phyloP scores from a whole-genome alignment of 129 eudicot species.

The Tagetes erecta region DNA sequence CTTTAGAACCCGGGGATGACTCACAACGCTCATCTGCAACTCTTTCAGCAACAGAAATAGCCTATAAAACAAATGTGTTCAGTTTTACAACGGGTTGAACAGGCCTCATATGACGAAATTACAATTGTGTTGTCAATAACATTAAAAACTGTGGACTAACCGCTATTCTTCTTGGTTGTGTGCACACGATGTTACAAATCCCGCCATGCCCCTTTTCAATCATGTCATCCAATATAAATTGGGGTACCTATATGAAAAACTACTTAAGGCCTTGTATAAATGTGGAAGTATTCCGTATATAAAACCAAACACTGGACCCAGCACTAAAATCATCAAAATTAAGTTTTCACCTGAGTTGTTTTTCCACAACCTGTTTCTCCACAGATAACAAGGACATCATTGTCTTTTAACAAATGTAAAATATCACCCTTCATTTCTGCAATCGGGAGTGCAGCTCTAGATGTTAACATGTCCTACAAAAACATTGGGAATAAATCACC shows the following conservation, averaged over 20 bases:
- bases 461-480: conserved; percentile 67
- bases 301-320: conserved; percentile 3
- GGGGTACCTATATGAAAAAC: conserved; percentile 73
- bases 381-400: conserved; percentile 81
- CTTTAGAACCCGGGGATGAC: conserved; percentile 84
- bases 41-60: conserved; percentile 97
- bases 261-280: conserved; percentile 9
- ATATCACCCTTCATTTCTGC: conserved; percentile 75
- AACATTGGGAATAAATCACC: conserved; percentile 22
- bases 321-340: conserved; percentile 20
- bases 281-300: conserved; percentile 6
- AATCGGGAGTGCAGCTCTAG: conserved; percentile 85
- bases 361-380: conserved; percentile 99
- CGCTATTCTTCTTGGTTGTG: conserved; percentile 98
- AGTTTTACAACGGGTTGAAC: conserved; percentile 9
- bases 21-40: conserved; percentile 98
- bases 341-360: conserved; percentile 83
- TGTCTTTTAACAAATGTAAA: conserved; percentile 60
- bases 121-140: conserved; percentile 9
- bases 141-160: conserved; percentile 49
- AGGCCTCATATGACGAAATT: conserved; percentile 5
- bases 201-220: conserved; percentile 85
- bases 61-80: conserved; percentile 45
- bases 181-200: conserved; percentile 87
- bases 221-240: conserved; percentile 90